These are phyloP conservation scores for Lyophyllum semitale DNA, from an alignment of 768 basidiomycete genomes.

Conservation along the genomic window DNA sequence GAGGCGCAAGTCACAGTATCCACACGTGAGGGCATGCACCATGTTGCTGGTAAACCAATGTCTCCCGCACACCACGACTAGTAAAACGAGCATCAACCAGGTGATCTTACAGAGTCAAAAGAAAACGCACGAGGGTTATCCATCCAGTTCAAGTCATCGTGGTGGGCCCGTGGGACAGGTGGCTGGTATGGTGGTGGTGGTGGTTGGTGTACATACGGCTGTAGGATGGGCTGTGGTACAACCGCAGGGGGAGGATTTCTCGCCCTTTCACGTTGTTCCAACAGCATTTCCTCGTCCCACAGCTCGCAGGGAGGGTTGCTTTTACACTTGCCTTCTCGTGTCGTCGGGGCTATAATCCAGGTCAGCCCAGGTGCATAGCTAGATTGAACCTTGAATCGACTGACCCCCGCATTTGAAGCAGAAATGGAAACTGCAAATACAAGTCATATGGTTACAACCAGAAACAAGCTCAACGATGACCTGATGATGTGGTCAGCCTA, in stretches of 20 bases:
- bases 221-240: background rate
- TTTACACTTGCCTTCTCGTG: slow-evolving; percentile 25
- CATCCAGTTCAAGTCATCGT: slow-evolving; percentile 23
- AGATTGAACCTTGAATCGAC: slow-evolving; percentile 5
- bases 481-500: slow-evolving; percentile 7
- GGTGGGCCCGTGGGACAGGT: background rate
- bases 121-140: slow-evolving; percentile 19
- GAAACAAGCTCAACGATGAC: slow-evolving; percentile 26
- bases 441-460: slow-evolving; percentile 45
- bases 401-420: slow-evolving; percentile 43
- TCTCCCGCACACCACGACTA: slow-evolving; percentile 16
- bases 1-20: slow-evolving; percentile 24
- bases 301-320: slow-evolving; percentile 34
- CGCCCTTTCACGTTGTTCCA: slow-evolving; percentile 29
- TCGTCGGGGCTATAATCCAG: slow-evolving; percentile 16
- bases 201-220: background rate
- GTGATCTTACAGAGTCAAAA: background rate
- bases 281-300: slow-evolving; percentile 39
- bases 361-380: background rate
- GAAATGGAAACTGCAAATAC: slow-evolving; percentile 40
- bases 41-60: slow-evolving; percentile 25
- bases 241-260: slow-evolving; percentile 12
- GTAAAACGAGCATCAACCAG: background rate
- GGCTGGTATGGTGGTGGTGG: background rate
- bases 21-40: slow-evolving; percentile 23